Evolutionary conservation across 2,329 filamentous ascomycete species (phyloP).

Genomic region (Exophiala dermatitidis): DNA sequence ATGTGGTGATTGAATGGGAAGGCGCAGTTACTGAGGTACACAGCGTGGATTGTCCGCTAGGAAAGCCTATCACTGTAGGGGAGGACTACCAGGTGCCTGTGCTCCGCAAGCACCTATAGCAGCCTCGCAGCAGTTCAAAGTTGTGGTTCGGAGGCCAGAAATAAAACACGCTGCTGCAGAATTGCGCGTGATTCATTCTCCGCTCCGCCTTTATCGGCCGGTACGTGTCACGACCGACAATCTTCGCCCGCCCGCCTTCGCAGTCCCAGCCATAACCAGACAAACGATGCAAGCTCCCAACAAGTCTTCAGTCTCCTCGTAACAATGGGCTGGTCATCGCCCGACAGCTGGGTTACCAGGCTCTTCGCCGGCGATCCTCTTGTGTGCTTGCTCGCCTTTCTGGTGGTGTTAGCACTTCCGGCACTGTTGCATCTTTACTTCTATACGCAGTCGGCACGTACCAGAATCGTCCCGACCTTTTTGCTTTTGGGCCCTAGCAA

Average conservation of each 20-base stretch:
- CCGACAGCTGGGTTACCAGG: slow-evolving; percentile 35
- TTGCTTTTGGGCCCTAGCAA: slow-evolving; percentile 74
- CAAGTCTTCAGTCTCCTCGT: slow-evolving; percentile 1
- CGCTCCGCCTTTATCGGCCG: background rate
- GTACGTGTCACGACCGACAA: background rate
- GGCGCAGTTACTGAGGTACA: background rate
- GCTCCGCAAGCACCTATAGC: too few relatives aligned
- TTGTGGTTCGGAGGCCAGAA: background rate
- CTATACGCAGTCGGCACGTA: slow-evolving; percentile 56
- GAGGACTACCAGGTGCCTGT: too few relatives aligned
- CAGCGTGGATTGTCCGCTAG: background rate
- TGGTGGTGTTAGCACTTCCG: slow-evolving; percentile 66
- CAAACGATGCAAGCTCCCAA: background rate
- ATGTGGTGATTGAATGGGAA: background rate
- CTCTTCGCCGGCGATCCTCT: slow-evolving; percentile 39
- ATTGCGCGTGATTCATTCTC: background rate
- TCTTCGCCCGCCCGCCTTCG: background rate
- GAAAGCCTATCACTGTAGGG: background rate
- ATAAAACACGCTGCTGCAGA: background rate
- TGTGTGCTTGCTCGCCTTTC: slow-evolving; percentile 57
- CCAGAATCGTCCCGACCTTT: slow-evolving; percentile 65
- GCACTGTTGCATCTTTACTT: slow-evolving; percentile 70
- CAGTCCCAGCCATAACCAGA: background rate
- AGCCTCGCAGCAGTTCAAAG: too few relatives aligned
- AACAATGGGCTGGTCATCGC: slow-evolving; percentile 33